Evolutionary conservation across 1,284 basidiomycete genomes (phyloP).

Genomic region (Ceratobasidium sp.): DNA sequence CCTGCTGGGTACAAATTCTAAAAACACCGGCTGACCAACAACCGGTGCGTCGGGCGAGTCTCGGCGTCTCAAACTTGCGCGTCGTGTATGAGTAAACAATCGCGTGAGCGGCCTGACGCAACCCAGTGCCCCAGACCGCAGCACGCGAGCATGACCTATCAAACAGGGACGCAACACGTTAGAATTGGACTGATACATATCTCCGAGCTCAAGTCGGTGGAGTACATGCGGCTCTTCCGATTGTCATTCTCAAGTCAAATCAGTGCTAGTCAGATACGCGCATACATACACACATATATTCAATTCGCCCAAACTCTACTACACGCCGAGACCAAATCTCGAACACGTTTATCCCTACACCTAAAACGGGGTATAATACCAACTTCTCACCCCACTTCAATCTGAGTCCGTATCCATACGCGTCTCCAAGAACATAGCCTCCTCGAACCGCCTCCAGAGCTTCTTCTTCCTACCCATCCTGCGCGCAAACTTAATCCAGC

Average conservation of each 20-base stretch:
- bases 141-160: constrained; percentile 5
- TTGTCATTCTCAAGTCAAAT: constrained; percentile 5
- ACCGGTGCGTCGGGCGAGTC: no score
- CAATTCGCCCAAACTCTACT: not conserved
- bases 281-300: constrained; percentile 15
- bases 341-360: not conserved
- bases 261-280: not conserved
- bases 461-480: constrained; percentile 72
- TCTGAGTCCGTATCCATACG: not conserved
- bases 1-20: not conserved
- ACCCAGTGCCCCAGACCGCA: constrained; percentile 7
- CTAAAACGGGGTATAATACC: constrained; percentile 18
- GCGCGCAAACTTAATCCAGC: constrained; percentile 81
- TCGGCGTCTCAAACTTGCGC: not conserved
- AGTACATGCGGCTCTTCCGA: no score
- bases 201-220: constrained; percentile 5
- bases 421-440: constrained; percentile 76
- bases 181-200: constrained; percentile 18
- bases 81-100: not conserved
- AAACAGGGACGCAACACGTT: constrained; percentile 20
- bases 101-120: not conserved
- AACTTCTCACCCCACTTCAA: constrained; percentile 8
- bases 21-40: constrained; percentile 16
- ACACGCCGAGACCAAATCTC: not conserved
- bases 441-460: constrained; percentile 74